phyloP scores from a whole-genome alignment of 345 rosid genomes.

The Gossypium longicalyx region DNA sequence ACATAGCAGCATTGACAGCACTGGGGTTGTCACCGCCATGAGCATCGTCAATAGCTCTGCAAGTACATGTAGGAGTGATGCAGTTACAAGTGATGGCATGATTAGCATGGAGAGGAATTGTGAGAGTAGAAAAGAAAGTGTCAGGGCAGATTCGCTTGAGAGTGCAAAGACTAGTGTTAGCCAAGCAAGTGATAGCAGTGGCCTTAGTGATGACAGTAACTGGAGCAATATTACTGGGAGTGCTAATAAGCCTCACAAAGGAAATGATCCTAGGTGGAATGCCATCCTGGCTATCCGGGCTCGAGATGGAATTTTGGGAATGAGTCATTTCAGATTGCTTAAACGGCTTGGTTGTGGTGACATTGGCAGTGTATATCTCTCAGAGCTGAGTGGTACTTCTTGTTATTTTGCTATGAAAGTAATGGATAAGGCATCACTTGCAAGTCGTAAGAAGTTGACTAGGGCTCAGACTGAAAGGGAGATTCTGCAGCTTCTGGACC shows the following conservation, averaged over 20 bases:
- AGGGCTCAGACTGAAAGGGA: slow-evolving; percentile 98
- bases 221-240: slow-evolving; percentile 92
- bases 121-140: slow-evolving; percentile 15
- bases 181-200: slow-evolving; percentile 27
- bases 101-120: slow-evolving; percentile 31
- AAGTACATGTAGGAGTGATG: slow-evolving; percentile 58
- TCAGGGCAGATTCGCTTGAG: slow-evolving; percentile 31
- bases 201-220: slow-evolving; percentile 35
- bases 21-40: slow-evolving; percentile 68
- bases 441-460: slow-evolving; percentile 84
- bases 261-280: slow-evolving; percentile 97
- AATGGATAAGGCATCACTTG: slow-evolving; percentile 98
- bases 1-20: slow-evolving; percentile 73
- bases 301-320: slow-evolving; percentile 84
- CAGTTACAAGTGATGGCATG: slow-evolving; percentile 69
- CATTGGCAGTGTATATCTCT: slow-evolving; percentile 95
- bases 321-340: slow-evolving; percentile 90
- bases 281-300: slow-evolving; percentile 81
- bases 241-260: slow-evolving; percentile 94
- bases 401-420: slow-evolving; percentile 96
- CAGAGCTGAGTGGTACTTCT: slow-evolving; percentile 84
- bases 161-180: slow-evolving; percentile 42
- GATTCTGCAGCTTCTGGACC: slow-evolving; percentile 90
- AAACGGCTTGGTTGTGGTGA: slow-evolving; percentile 96
- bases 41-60: slow-evolving; percentile 73